A percentile compares a stretch with the other conserved stretches of the same genome.
Conservation (phyloP, 305 asterid genomes). For the Fraxinus latifolia region DNA sequence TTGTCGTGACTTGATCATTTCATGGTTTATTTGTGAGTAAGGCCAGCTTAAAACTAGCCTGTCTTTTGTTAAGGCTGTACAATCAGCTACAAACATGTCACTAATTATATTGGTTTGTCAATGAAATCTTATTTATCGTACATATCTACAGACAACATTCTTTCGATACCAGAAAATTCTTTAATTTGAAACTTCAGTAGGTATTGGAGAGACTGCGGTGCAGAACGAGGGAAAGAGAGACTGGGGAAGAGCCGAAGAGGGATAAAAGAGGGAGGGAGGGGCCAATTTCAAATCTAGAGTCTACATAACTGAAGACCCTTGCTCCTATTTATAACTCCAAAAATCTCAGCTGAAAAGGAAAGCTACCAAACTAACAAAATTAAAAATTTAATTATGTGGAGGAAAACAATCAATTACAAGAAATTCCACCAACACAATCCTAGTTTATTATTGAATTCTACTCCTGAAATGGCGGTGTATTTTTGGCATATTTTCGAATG, state of each 20-base stretch:
- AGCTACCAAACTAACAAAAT: not conserved
- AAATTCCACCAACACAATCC: not conserved
- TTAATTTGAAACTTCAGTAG: not conserved
- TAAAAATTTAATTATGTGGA: not conserved
- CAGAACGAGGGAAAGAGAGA: not conserved
- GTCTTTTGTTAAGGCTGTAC: not conserved
- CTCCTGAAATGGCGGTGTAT: not conserved
- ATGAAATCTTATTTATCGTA: too few species aligned
- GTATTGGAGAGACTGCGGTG: not conserved
- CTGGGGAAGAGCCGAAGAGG: not conserved
- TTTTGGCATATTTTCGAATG: not conserved
- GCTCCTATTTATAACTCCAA: not conserved
- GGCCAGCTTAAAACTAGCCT: not conserved
- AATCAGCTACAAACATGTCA: not conserved
- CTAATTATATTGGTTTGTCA: not conserved
- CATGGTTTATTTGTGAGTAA: not conserved
- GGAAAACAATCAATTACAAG: not conserved
- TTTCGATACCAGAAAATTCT: not conserved
- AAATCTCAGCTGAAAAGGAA: not conserved
- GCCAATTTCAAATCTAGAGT: not conserved
- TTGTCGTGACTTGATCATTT: not conserved
- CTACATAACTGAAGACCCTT: not conserved
- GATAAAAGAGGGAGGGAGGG: not conserved
- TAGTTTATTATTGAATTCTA: not conserved
- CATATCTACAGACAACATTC: not conserved